Percentiles rank a stretch among this genome's conserved stretches.
These are phyloP conservation scores for Hypomyces perniciosus DNA, from an alignment of 2,329 filamentous ascomycete genomes.

Conservation along the genomic window DNA sequence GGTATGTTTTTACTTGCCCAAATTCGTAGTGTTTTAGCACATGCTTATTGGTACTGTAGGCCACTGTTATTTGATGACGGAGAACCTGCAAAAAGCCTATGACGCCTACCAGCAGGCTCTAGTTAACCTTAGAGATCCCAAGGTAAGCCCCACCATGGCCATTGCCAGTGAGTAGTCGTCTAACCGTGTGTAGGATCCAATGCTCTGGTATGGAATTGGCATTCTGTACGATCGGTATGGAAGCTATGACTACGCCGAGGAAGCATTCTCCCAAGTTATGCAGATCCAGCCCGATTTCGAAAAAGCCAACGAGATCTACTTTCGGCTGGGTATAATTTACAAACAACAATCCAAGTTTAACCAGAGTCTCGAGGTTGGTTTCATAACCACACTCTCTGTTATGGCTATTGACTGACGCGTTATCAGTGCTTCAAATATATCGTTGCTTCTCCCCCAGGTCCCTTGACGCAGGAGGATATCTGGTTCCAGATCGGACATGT, in stretches of 20 bases:
- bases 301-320: constrained; percentile 99
- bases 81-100: constrained; percentile 94
- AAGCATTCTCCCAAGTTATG: constrained; percentile 98
- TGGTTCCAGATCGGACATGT: constrained; percentile 99
- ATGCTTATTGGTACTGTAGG: constrained; percentile 45
- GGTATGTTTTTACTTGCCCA: constrained; percentile 51
- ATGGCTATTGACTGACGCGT: background rate
- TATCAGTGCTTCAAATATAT: constrained; percentile 95
- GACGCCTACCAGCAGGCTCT: constrained; percentile 93
- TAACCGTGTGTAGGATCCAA: constrained; percentile 63
- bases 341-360: constrained; percentile 95
- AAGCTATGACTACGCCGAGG: constrained; percentile 92
- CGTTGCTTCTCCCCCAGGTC: constrained; percentile 83
- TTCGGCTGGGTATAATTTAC: constrained; percentile 97
- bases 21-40: constrained; percentile 2
- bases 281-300: constrained; percentile 96
- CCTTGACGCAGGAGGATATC: constrained; percentile 93
- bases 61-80: constrained; percentile 99
- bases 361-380: constrained; percentile 79
- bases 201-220: constrained; percentile 97
- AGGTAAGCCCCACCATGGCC: constrained; percentile 49
- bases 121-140: constrained; percentile 87
- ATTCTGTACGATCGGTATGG: constrained; percentile 97
- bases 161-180: background rate
- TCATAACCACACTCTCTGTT: background rate